Percentiles rank a stretch among this genome's conserved stretches.
These are phyloP conservation scores for Kwoniella botswanensis DNA, from an alignment of 768 basidiomycete species.

Conservation along the genomic window DNA sequence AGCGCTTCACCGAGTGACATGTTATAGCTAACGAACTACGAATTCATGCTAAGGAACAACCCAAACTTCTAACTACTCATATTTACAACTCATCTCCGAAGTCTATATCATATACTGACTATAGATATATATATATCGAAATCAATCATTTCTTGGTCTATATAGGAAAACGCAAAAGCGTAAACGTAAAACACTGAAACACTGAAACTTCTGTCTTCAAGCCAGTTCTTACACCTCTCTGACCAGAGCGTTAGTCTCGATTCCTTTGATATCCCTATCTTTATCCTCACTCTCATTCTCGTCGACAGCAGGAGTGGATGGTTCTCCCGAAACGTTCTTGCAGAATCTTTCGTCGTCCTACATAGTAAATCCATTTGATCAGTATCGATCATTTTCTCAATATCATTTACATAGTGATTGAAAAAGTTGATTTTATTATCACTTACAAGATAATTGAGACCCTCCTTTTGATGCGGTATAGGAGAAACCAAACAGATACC, in stretches of 20 bases:
- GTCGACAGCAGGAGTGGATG: not conserved
- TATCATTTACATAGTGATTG: too few species aligned
- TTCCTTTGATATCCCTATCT: slow-evolving; percentile 2
- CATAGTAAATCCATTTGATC: not conserved
- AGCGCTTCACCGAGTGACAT: too few species aligned
- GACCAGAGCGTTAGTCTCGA: not conserved
- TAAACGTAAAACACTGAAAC: too few species aligned
- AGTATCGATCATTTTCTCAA: not conserved
- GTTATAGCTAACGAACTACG: too few species aligned
- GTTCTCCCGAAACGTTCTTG: slow-evolving; percentile 13
- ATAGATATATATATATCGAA: too few species aligned
- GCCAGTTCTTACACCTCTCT: not conserved
- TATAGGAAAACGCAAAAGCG: too few species aligned
- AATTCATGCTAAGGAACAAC: too few species aligned
- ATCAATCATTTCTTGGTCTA: too few species aligned
- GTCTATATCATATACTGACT: too few species aligned
- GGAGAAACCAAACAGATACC: slow-evolving; percentile 24
- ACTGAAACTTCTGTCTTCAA: too few species aligned
- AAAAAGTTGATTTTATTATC: not conserved
- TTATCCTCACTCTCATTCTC: not conserved
- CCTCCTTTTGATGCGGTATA: slow-evolving; percentile 19
- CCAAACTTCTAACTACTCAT: too few species aligned
- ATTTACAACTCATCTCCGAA: too few species aligned
- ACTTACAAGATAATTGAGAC: slow-evolving; percentile 25
- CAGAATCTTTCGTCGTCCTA: slow-evolving; percentile 22